phyloP scores from a whole-genome alignment of 768 basidiomycete genomes.

The Kwoniella botswanensis region DNA sequence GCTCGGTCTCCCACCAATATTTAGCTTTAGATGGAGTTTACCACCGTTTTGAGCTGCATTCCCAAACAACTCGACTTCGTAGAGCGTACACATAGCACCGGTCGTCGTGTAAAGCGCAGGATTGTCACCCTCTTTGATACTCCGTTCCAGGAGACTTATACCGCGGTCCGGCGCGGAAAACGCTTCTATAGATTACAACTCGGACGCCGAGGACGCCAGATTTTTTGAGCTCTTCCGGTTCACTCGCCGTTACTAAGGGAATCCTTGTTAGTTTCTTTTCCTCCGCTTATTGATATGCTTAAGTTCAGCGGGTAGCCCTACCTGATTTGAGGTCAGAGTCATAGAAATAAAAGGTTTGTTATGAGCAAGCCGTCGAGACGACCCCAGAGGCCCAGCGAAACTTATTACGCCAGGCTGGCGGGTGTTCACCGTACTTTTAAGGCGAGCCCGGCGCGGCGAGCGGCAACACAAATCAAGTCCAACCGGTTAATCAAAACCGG shows the following conservation, averaged over 20 bases:
- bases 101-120: constrained; percentile 68
- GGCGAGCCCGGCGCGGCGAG: constrained; percentile 26
- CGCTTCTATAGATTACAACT: constrained; percentile 81
- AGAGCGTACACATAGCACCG: constrained; percentile 72
- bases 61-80: constrained; percentile 83
- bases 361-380: constrained; percentile 62
- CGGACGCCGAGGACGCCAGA: constrained; percentile 71
- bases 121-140: constrained; percentile 64
- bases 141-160: constrained; percentile 80
- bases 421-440: constrained; percentile 30
- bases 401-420: constrained; percentile 63
- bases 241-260: constrained; percentile 86
- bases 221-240: constrained; percentile 84
- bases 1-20: constrained; percentile 80
- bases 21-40: constrained; percentile 86
- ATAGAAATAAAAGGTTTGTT: constrained; percentile 42
- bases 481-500: constrained; percentile 30
- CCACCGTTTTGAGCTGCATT: constrained; percentile 83
- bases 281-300: constrained; percentile 89
- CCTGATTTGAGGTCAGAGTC: constrained; percentile 74
- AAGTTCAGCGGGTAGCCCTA: constrained; percentile 84
- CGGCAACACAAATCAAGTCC: constrained; percentile 53
- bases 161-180: constrained; percentile 71
- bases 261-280: constrained; percentile 91
- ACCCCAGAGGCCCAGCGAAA: constrained; percentile 43